Conservation (phyloP, 441 rosid species). For the Erodium moschatum region DNA sequence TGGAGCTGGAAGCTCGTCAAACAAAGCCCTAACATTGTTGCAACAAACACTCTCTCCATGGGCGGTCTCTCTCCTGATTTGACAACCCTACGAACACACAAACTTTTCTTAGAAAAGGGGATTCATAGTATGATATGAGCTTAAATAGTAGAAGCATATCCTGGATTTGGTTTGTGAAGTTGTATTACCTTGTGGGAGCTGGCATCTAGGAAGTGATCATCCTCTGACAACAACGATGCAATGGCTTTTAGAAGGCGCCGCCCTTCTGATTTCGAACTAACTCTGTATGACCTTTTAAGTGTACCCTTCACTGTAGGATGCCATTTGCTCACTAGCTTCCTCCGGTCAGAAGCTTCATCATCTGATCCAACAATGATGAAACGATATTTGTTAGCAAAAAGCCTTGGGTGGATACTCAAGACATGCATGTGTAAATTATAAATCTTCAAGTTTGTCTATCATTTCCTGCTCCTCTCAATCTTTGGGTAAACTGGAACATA, state of each 20-base stretch:
- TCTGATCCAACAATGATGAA: constrained; percentile 27
- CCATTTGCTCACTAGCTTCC: constrained; percentile 90
- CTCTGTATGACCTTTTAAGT: constrained; percentile 74
- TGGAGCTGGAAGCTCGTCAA: constrained; percentile 92
- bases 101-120: not conserved
- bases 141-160: too few relatives aligned
- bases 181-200: constrained; percentile 73
- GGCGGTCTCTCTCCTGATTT: constrained; percentile 87
- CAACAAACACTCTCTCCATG: constrained; percentile 96
- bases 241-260: constrained; percentile 68
- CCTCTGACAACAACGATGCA: constrained; percentile 75
- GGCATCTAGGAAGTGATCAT: constrained; percentile 81
- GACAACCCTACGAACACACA: constrained; percentile 60
- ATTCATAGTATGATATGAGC: too few relatives aligned
- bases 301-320: constrained; percentile 89
- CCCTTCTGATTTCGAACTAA: constrained; percentile 83
- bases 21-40: constrained; percentile 89
- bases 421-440: not conserved
- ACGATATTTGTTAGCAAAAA: not conserved
- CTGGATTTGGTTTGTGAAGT: not conserved
- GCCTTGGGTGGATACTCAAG: not conserved
- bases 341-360: constrained; percentile 54
- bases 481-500: too few relatives aligned
- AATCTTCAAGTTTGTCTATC: not conserved
- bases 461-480: too few relatives aligned